Evolutionary conservation across 2,329 filamentous ascomycete species (phyloP), one percentile per base, ranked within the genome.

Genomic region (Fusarium pseudocircinatum): DNA sequence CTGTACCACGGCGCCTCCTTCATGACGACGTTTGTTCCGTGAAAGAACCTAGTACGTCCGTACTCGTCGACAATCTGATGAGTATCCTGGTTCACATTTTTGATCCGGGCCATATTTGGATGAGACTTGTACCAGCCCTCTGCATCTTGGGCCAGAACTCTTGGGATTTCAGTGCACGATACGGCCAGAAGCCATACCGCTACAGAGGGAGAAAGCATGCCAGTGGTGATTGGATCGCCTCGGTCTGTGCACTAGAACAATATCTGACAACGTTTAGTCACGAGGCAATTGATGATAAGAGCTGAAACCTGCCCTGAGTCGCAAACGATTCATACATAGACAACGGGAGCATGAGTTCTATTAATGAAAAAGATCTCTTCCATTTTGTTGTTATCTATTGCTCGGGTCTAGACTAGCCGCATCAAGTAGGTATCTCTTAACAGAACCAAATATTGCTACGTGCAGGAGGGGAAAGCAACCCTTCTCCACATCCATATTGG

Each of bases 221-320:
- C 0, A 0, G 15, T 7, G 5, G 8, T 32, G 46, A 10, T 16
- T 12, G 2, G 14, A 4, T 6, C 0, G 4, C 26, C 4, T n/a
- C 4, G 20, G 16, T 8, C 0, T n/a, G 1, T 30, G 26, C 0
- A 4, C 43, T 4, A 10, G 18, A 22, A 1, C 2, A 15, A 1
- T 22, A 22, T 47, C 26, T 22, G 6, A 15, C 13, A 46, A 18
- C n/a, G 0, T 4, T 30, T 22, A 7, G 34, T 2, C 34, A 15
- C 34, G 16, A 36, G 15, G 8, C 15, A 36, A 36, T 4, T 8
- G 8, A 36, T 6, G 14, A 36, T 36, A 36, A 36, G 34, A 36
- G 7, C 10, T 4, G 32, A 36, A 36, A 9, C 34, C 34, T 36
- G 34, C 34, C 8, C 34, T 36, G 15, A 4, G 4, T 1, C 4